Base-by-base conservation (phyloP, 2,329 filamentous ascomycete genomes). In the Ophiosphaerella narmari region DNA sequence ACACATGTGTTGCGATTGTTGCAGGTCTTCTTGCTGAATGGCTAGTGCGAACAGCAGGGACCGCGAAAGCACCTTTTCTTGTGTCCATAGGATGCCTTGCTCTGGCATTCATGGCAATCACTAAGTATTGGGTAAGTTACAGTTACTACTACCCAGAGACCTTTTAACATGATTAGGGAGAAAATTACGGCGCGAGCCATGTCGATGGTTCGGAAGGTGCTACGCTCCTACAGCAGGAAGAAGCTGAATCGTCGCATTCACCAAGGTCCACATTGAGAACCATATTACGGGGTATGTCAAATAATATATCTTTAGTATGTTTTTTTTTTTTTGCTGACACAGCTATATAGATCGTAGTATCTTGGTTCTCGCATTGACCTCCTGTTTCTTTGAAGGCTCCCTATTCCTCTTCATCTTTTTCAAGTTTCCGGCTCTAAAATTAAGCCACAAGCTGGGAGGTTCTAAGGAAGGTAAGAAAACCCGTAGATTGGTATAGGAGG, bases 391-490 rank as follows among this genome's bases (percentile, higher is more conserved):
- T 59, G 84, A 86, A 68, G 82, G 82, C 16, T 78, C 81, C 24
- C 82, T 86, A 75, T 86, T 85, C 60, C 74, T 86, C 9, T 85
- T 85, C 60, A 80, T 86, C 48, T 86, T 85, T 67, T 85, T 84
- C 72, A 85, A 83, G 79, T 80, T 82, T 0, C 79, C 81, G 1
- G 78, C 81, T 3, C 70, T 86, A n/a, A 79, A 66, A 46, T 54
- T 67, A 9, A 65, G 59, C 34, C 67, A 70, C 36, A 60, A 68
- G 35, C 26, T 68, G 18, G 52, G 65, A 8, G 65, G 61, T 13
- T 60, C 64, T n/a, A 61, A 60, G 43, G 56, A 61, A 23, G 63
- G 67, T 67, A 62, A 48, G 62, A 40, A 35, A n/a, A 13, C n/a
- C 32, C 5, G 14, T 8, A 13, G 24, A n/a, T 21, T 7, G 14